Base-by-base conservation (phyloP, 768 basidiomycete genomes). In the Tephrocybe rancida region DNA sequence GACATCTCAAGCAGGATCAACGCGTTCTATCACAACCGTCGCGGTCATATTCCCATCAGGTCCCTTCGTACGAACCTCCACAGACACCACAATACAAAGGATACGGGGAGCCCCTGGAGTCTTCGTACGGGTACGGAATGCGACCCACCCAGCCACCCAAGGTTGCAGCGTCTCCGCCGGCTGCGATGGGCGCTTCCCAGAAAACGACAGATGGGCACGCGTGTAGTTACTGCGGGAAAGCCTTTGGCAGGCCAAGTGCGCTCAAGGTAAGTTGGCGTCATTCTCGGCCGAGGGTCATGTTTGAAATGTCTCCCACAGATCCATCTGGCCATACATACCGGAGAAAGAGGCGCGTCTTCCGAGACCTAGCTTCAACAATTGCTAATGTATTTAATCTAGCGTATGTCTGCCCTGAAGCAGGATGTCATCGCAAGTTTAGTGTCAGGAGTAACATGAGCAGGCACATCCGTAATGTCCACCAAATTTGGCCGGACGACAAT, bases 401-500 rank as follows among this genome's bases (percentile, higher is more conserved):
- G 5, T 86, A 78, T 67, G 69, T 73, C 35, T 87, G 85, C 63
- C 82, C 85, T 26, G 80, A 77, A 57, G 79, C 82, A 55, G 81
- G 84, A 54, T 87, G 85, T 67, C 83, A 80, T 35, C 84, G 85
- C 52, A 77, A 77, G 59, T 87, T 87, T 64, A 84, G 82, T 58
- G 85, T 87, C 52, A 77, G 84, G 65, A 85, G 83, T 65, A 87
- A 87, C 71, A 83, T 87, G 83, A 84, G 84, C 59, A 75, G 85
- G 49, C 85, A 87, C 61, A 78, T 83, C 50, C 82, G 85, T 34
- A 64, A 64, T 34, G 63, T 64, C 21, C 63, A 64, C 51, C 61
- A 64, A 35, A 62, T 62, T 21, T 62, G 61, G 61, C 61, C 59
- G 13, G 61, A 62, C 29, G 54, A 32, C 1, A 25, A 56, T 42